Base-by-base conservation (phyloP, 306 rosid species). In the Prunus dulcis region DNA sequence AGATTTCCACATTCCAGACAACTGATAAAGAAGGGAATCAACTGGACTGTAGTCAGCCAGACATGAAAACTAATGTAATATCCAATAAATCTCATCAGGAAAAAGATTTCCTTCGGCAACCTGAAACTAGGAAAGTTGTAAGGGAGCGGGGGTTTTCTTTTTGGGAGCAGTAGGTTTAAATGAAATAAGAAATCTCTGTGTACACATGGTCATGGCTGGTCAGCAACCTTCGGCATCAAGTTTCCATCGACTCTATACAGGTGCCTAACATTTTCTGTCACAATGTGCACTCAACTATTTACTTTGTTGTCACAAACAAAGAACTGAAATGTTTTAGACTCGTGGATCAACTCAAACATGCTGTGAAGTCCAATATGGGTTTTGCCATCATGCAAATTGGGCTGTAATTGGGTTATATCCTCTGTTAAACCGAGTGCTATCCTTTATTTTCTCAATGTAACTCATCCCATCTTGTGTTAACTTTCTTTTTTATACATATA, bases 141-240 rank as follows among this genome's bases (percentile, higher is more conserved):
- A 86, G 96, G 79, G 96, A 83, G 65, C 51, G 80, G 3, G 97
- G 96, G 1, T 91, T 91, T 88, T 93, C 98, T 62, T 88, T 91
- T 50, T 89, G 92, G 96, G 92, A 87, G 79, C 32, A 85, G 52
- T 91, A 82, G 88, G 69, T 50, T 70, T 81, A 15, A 38, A 55
- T 32, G 55, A 38, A 56, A 34, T 41, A 25, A 32, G 22, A 41
- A 23, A 12, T 53, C 28, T 69, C 43, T 20, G 57, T 49, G 2
- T 67, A 19, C 55, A 15, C 73, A 25, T 47, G 17, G 17, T 20
- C 61, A 50, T 52, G 11, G 45, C 45, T n/a, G 12, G 53, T 72
- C 66, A 13, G 45, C 9, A 72, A 23, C 67, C 64, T 38, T 41
- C 17, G 18, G 66, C 76, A 72, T 72, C 67, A 72, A 43, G 50